Conservation (phyloP, 352 stramenopile species). For the Phytophthora boehmeriae region DNA sequence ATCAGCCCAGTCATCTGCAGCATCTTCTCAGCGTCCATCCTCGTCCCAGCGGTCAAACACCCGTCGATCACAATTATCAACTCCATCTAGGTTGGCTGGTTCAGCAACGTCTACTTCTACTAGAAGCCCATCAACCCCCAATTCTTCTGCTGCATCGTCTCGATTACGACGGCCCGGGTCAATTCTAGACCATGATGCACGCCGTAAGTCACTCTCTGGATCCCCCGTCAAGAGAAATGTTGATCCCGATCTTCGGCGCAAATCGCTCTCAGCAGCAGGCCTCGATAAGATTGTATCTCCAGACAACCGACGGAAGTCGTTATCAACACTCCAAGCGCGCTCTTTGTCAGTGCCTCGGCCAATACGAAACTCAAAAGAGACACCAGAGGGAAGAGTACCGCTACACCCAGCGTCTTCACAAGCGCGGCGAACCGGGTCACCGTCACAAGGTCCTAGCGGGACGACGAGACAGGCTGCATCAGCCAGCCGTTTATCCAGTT, state of each 20-base stretch:
- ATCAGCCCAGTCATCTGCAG: slow-evolving; percentile 9
- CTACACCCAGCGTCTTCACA: slow-evolving; percentile 24
- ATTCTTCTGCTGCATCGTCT: slow-evolving; percentile 16
- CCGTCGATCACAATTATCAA: slow-evolving; percentile 19
- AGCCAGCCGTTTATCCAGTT: slow-evolving; percentile 27
- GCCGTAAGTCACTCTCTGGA: slow-evolving; percentile 47
- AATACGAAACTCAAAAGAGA: slow-evolving; percentile 19
- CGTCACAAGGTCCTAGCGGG: slow-evolving; percentile 20
- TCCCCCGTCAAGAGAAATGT: slow-evolving; percentile 27
- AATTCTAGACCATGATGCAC: slow-evolving; percentile 39
- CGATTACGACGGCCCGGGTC: slow-evolving; percentile 29
- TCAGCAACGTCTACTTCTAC: not conserved
- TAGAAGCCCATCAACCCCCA: slow-evolving; percentile 4
- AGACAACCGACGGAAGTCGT: slow-evolving; percentile 45
- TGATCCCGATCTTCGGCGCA: slow-evolving; percentile 44
- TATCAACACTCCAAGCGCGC: slow-evolving; percentile 48
- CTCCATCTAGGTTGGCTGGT: slow-evolving; percentile 10
- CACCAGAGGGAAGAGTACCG: slow-evolving; percentile 24
- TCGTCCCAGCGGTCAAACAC: slow-evolving; percentile 14
- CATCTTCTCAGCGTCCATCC: slow-evolving; percentile 15
- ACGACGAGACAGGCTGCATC: slow-evolving; percentile 22
- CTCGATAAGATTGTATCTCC: slow-evolving; percentile 27
- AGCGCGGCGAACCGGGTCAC: slow-evolving; percentile 24
- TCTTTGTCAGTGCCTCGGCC: slow-evolving; percentile 29
- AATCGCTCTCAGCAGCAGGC: slow-evolving; percentile 43